These are phyloP conservation scores for Quillaja saponaria DNA, from an alignment of 306 rosid species.

Conservation along the genomic window DNA sequence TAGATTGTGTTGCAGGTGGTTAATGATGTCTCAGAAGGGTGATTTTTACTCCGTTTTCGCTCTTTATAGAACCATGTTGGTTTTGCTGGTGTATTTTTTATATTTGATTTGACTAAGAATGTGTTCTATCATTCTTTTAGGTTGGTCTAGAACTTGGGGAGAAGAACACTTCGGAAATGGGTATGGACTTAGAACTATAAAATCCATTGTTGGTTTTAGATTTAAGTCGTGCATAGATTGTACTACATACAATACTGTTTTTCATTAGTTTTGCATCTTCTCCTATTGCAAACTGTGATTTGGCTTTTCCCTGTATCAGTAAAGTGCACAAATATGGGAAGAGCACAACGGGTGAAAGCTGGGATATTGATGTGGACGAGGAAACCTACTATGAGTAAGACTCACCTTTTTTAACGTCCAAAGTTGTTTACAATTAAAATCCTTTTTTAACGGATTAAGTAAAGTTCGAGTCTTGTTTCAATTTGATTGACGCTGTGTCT, in stretches of 20 bases:
- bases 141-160: constrained; percentile 99
- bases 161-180: constrained; percentile 99
- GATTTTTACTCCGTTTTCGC: constrained; percentile 18
- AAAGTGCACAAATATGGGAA: constrained; percentile 98
- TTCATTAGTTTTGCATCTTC: background rate
- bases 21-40: background rate
- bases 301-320: constrained; percentile 45
- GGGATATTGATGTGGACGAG: constrained; percentile 94
- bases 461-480: background rate
- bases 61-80: constrained; percentile 19
- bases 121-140: constrained; percentile 42
- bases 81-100: constrained; percentile 1
- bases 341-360: constrained; percentile 93
- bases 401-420: background rate
- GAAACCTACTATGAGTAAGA: constrained; percentile 93
- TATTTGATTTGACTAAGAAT: constrained; percentile 14
- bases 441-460: background rate
- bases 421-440: constrained; percentile 1
- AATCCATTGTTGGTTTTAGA: constrained; percentile 16
- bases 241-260: background rate
- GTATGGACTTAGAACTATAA: constrained; percentile 42
- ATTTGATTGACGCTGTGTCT: constrained; percentile 21
- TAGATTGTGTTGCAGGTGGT: constrained; percentile 10
- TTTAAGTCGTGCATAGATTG: constrained; percentile 12
- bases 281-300: background rate